A percentile compares a stretch with the other conserved stretches of the same genome.
Conservation (phyloP, 2,329 filamentous ascomycete species). For the Aspergillus luchuensis region DNA sequence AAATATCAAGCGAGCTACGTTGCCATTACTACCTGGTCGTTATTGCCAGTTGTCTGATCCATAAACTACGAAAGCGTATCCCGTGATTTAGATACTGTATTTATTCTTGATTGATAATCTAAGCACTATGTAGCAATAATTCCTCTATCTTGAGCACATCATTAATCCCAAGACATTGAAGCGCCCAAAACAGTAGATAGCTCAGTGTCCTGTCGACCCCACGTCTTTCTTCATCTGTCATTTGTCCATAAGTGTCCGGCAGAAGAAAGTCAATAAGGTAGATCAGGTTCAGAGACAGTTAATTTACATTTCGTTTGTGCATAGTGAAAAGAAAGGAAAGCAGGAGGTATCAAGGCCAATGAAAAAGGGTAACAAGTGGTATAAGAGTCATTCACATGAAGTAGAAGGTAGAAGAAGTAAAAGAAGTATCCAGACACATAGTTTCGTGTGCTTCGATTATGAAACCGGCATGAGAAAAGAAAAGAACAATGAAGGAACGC, state of each 20-base stretch:
- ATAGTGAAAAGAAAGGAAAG: background rate
- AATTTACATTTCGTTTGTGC: background rate
- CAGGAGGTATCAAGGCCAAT: background rate
- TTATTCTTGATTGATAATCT: no score
- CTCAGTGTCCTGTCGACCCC: no score
- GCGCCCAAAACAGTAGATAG: no score
- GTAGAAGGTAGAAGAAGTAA: background rate
- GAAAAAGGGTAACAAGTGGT: background rate
- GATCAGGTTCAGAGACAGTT: background rate
- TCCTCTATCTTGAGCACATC: no score
- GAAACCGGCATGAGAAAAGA: background rate
- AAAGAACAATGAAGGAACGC: background rate
- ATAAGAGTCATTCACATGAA: slow-evolving; percentile 16
- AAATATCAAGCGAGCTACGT: no score
- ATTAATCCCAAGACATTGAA: no score
- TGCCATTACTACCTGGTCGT: no score
- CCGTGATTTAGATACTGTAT: no score
- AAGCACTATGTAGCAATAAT: no score
- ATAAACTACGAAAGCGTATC: no score
- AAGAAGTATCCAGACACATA: background rate
- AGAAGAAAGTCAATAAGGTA: background rate
- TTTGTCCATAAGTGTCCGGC: background rate
- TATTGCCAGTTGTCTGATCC: no score
- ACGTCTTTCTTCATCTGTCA: background rate
- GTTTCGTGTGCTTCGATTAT: background rate